phyloP scores from a whole-genome alignment of 1,139 yeast species.

The Pichia terricola region DNA sequence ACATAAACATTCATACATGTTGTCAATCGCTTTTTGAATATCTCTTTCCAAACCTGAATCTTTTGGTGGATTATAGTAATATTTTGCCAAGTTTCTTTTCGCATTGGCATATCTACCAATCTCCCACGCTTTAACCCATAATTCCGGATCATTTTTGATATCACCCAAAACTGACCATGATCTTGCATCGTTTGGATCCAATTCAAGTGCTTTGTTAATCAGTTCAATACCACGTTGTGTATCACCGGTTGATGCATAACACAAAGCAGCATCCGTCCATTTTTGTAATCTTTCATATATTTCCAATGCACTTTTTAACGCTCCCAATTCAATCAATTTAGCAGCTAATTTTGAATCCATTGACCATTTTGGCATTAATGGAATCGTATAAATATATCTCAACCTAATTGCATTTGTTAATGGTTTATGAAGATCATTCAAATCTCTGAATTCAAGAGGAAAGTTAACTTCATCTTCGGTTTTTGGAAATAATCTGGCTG shows the following conservation, averaged over 20 bases:
- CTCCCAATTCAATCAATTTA: conserved; percentile 79
- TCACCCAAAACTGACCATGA: conserved; percentile 85
- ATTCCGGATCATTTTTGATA: conserved; percentile 60
- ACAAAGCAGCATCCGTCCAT: conserved; percentile 79
- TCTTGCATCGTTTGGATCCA: conserved; percentile 69
- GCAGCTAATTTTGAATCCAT: conserved; percentile 81
- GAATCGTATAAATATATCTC: conserved; percentile 63
- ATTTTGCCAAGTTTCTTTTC: conserved; percentile 71
- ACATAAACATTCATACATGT: conserved; percentile 65
- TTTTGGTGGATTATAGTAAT: conserved; percentile 58
- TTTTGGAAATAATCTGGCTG: conserved; percentile 49
- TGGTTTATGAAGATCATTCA: conserved; percentile 16
- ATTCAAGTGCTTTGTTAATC: conserved; percentile 42
- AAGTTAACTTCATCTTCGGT: conserved; percentile 28
- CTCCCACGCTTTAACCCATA: conserved; percentile 87
- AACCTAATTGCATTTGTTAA: conserved; percentile 44
- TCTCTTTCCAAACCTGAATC: conserved; percentile 44
- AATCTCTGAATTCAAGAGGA: conserved; percentile 18
- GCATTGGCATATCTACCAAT: conserved; percentile 77
- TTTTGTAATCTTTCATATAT: conserved; percentile 74
- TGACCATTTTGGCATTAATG: conserved; percentile 78
- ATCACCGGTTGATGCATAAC: conserved; percentile 81
- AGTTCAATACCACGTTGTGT: conserved; percentile 57
- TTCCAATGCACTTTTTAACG: conserved; percentile 78
- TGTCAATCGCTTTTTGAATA: conserved; percentile 46